Conservation (phyloP, 805 yeast genomes). For the Maudiozyma turicensis region DNA sequence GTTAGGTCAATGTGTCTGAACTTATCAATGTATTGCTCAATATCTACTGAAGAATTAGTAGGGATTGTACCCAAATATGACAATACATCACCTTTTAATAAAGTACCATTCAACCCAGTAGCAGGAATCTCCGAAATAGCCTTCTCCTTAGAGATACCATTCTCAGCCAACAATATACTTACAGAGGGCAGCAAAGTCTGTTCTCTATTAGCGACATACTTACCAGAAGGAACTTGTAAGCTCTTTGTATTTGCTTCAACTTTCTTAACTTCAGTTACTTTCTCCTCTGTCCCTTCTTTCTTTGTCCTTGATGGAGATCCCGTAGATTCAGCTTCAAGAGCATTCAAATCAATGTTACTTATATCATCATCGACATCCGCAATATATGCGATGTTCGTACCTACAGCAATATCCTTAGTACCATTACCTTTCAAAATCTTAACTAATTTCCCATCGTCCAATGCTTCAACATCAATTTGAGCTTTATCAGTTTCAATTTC, state of each 20-base stretch:
- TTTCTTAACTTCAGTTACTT: background rate
- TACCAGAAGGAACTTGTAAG: background rate
- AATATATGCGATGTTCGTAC: slow-evolving; percentile 77
- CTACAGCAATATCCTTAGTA: slow-evolving; percentile 70
- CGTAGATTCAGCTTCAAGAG: slow-evolving; percentile 11
- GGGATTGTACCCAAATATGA: slow-evolving; percentile 72
- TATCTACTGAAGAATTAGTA: slow-evolving; percentile 39
- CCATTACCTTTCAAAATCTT: slow-evolving; percentile 65
- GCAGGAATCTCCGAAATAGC: slow-evolving; percentile 68
- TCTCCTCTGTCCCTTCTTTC: background rate
- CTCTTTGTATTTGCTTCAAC: too few relatives aligned
- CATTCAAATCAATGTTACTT: slow-evolving; percentile 18
- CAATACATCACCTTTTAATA: slow-evolving; percentile 84
- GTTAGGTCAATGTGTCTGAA: slow-evolving; percentile 63
- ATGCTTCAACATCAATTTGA: slow-evolving; percentile 75
- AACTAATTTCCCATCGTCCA: slow-evolving; percentile 84
- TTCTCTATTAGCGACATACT: slow-evolving; percentile 44
- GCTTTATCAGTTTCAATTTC: slow-evolving; percentile 88
- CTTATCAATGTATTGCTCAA: slow-evolving; percentile 47
- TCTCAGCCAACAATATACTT: slow-evolving; percentile 46
- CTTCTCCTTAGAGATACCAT: slow-evolving; percentile 56
- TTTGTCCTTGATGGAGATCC: slow-evolving; percentile 6
- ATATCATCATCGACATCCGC: slow-evolving; percentile 88
- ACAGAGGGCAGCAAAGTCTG: slow-evolving; percentile 79
- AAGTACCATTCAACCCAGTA: slow-evolving; percentile 81